phyloP scores from a whole-genome alignment of 345 rosid genomes.

The Leavenworthia alabamica region DNA sequence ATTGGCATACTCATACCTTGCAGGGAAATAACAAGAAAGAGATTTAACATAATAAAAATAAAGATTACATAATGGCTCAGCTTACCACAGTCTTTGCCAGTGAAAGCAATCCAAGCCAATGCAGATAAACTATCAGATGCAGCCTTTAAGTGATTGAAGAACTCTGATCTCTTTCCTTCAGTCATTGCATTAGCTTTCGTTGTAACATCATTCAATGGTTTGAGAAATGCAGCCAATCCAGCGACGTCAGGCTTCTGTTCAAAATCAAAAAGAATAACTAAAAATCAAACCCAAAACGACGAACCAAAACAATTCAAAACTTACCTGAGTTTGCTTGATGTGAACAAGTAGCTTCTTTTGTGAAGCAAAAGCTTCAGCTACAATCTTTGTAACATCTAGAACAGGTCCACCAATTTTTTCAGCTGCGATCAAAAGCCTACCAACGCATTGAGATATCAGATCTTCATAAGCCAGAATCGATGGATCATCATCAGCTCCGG shows the following conservation, averaged over 20 bases:
- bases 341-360: conserved; percentile 63
- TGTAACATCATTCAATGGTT: conserved; percentile 76
- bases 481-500: conserved; percentile 38
- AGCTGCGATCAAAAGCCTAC: conserved; percentile 56
- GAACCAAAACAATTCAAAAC: neutral
- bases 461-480: conserved; percentile 74
- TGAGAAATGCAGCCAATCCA: conserved; percentile 72
- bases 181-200: conserved; percentile 68
- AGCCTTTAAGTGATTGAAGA: conserved; percentile 80
- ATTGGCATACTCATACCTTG: conserved; percentile 98
- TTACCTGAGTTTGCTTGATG: conserved; percentile 66
- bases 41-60: neutral
- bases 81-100: conserved; percentile 91
- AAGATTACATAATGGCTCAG: neutral
- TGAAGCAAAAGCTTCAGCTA: conserved; percentile 54
- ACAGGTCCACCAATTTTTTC: conserved; percentile 92
- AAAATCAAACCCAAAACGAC: conserved; percentile 9
- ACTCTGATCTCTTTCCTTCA: conserved; percentile 77
- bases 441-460: conserved; percentile 46
- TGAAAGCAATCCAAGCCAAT: conserved; percentile 89
- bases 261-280: too few relatives aligned
- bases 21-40: too few relatives aligned
- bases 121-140: conserved; percentile 79
- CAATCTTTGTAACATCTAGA: conserved; percentile 56
- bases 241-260: too few relatives aligned